Evolutionary conservation across 768 basidiomycete genomes (phyloP), one percentile per base, ranked within the genome.

Genomic region (Kwoniella heveanensis): DNA sequence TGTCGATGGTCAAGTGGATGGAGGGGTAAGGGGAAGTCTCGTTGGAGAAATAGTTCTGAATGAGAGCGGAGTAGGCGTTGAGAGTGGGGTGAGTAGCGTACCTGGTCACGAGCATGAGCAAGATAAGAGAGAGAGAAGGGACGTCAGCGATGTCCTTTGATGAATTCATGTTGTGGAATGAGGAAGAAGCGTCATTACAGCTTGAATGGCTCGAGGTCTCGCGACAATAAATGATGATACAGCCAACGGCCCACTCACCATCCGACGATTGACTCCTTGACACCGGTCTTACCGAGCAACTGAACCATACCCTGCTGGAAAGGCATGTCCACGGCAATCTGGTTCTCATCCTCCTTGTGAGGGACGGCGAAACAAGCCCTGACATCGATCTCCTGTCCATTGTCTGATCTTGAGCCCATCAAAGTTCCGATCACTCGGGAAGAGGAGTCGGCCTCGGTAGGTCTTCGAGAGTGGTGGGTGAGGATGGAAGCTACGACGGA

Each of bases 41-140:
- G 84, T 90, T 88, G 44, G 90, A 87, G 81, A 96, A 98, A 83
- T 96, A 96, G 81, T 94, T 92, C 84, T 97, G 95, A 77, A 98
- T 94, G 70, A 98, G 85, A 12, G 95, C 92, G 26, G 94, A 94
- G 82, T 92, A 94, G 7, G 91, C 91, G 82, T 94, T 94, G 60
- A 97, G 85, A 68, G 87, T 86, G 13, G 90, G 88, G 62, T 91
- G 90, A 1, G 95, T 96, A 24, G 92, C 92, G 81, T 92, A 93
- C 92, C 92, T 92, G 73, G 13, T 1, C 22, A 54, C 52, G 5
- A 24, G 32, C 7, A 32, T n/a, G n/a, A n/a, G n/a, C n/a, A n/a
- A n/a, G n/a, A n/a, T n/a, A n/a, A n/a, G n/a, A n/a, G n/a, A n/a
- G n/a, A n/a, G n/a, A n/a, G n/a, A n/a, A n/a, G n/a, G n/a, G n/a